Percentiles rank a stretch among this genome's conserved stretches.
These are phyloP conservation scores for Fragaria nilgerrensis DNA, from an alignment of 306 rosid species.

Conservation along the genomic window DNA sequence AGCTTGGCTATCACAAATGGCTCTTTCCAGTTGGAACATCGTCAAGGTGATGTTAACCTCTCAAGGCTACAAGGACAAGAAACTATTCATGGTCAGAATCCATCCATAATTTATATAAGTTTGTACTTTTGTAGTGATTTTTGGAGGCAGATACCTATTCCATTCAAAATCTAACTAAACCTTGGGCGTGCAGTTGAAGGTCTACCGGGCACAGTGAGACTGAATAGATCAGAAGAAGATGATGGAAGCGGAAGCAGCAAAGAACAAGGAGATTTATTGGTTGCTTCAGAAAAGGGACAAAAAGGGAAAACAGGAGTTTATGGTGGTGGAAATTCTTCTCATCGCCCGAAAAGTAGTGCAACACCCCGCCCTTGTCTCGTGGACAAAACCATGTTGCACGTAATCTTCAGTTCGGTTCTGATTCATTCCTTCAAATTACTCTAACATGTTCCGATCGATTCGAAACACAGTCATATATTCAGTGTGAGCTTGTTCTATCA, in stretches of 20 bases:
- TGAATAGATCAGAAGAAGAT: not conserved
- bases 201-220: not conserved
- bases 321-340: slow-evolving; percentile 21
- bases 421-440: slow-evolving; percentile 14
- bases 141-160: no score
- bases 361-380: not conserved
- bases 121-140: not conserved
- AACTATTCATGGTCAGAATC: slow-evolving; percentile 8
- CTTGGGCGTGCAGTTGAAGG: not conserved
- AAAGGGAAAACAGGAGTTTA: slow-evolving; percentile 19
- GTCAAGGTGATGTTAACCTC: not conserved
- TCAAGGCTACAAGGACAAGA: slow-evolving; percentile 8
- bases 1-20: not conserved
- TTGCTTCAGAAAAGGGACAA: not conserved
- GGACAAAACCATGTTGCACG: slow-evolving; percentile 5
- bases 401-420: slow-evolving; percentile 13
- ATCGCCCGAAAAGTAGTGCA: slow-evolving; percentile 4
- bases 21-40: not conserved
- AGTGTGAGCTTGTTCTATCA: not conserved
- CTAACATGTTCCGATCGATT: not conserved
- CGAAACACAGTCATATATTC: not conserved
- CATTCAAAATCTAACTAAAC: not conserved
- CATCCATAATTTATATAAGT: not conserved
- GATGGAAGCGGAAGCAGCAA: not conserved
- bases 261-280: not conserved